Evolutionary conservation across 2,329 filamentous ascomycete species (phyloP), one percentile per base, ranked within the genome.

Genomic region (Ceratocystis cubensis): DNA sequence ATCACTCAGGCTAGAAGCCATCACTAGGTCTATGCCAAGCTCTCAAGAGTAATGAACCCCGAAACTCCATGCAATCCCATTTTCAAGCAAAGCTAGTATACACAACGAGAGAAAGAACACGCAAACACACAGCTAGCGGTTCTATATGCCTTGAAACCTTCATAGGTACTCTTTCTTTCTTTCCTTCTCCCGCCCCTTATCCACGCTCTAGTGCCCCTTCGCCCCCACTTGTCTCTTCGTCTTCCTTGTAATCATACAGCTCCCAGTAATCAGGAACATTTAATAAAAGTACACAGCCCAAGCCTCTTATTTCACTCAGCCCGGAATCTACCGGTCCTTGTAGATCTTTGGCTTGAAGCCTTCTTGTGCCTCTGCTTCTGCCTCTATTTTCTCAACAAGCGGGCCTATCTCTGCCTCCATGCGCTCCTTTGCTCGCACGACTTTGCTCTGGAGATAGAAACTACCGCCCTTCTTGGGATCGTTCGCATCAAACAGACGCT

Each of bases 371-470:
- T 96, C 91, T 66, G 87, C 86, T 73, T 96, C 91, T 72, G 85
- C 81, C 71, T 86, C 85, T 15, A 83, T 82, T 74, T 87, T 85
- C 74, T 89, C 87, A 72, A 85, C 81, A 68, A 86, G 83, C 68
- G 88, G 85, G 70, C 86, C 82, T 50, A 94, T 79, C 77, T 99
- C 93, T 72, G 88, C 82, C 79, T 97, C 93, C 78, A 99, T 88
- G 70, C 94, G 82, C 78, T 99, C 93, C 72, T 93, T 84, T 67
- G 94, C 94, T 69, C 94, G 82, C 71, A 97, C 78, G 66, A 99
- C 85, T 79, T 99, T 99, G 81, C 93, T 97, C 78, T 99, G 94
- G 62, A 99, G 81, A 77, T 99, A 99, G 78, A 99, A 99, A 73
- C 91, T 96, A 65, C 94, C 94, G 45, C 94, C 94, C 74, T 96